Conservation (phyloP, 225 moss, liverwort and hornwort species). For the Anthoceros angustus region DNA sequence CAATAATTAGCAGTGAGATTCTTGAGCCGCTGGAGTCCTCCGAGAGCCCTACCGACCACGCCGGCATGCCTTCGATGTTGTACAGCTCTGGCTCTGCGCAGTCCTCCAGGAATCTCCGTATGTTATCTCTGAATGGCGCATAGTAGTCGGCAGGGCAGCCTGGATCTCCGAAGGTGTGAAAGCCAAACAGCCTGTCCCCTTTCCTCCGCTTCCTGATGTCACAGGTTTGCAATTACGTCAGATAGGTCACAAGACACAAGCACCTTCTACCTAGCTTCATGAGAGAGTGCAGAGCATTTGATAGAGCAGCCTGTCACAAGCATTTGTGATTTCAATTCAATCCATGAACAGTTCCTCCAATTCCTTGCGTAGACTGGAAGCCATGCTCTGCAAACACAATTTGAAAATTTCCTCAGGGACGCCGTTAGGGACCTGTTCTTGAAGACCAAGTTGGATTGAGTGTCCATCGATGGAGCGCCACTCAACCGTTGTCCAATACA, state of each 20-base stretch:
- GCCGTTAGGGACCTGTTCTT: not conserved
- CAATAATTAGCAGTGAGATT: constrained; percentile 61
- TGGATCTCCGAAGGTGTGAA: constrained; percentile 90
- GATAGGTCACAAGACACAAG: not conserved
- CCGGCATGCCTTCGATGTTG: constrained; percentile 76
- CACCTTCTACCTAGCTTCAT: not conserved
- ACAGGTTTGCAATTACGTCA: not conserved
- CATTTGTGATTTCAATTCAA: no score
- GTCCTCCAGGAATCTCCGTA: constrained; percentile 66
- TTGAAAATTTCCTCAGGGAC: not conserved
- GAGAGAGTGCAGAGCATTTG: no score
- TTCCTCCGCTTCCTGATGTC: constrained; percentile 70
- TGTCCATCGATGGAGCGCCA: not conserved
- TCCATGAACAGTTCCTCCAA: no score
- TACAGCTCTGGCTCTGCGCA: constrained; percentile 73
- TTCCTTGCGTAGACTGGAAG: no score
- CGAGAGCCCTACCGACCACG: constrained; percentile 79
- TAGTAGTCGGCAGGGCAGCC: constrained; percentile 93
- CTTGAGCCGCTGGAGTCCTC: constrained; percentile 56
- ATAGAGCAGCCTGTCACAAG: no score
- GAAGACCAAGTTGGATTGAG: not conserved
- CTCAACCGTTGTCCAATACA: not conserved
- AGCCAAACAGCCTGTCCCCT: constrained; percentile 76
- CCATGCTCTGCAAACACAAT: no score
- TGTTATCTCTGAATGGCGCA: constrained; percentile 87